phyloP scores from a whole-genome alignment of 305 asterid species.

The Solanum hybrid region DNA sequence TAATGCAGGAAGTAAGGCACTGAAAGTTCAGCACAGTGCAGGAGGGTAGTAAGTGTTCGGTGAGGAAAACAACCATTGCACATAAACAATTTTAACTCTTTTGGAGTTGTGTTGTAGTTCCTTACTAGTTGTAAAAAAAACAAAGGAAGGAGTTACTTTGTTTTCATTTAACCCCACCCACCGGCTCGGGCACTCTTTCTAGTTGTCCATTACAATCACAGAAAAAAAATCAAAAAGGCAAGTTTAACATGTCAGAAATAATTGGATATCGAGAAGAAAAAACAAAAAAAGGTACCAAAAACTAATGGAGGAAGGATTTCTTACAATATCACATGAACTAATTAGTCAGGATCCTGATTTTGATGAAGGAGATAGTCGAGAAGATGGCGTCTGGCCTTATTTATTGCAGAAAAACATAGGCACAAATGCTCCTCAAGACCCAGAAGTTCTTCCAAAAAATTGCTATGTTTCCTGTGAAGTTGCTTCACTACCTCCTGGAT shows the following conservation, averaged over 20 bases:
- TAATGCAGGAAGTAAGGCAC: background rate
- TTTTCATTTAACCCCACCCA: background rate
- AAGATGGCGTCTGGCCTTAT: slow-evolving; percentile 58
- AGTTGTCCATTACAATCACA: background rate
- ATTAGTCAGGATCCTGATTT: background rate
- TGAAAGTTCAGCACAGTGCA: background rate
- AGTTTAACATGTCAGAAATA: background rate
- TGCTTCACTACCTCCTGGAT: slow-evolving; percentile 69
- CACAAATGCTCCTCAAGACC: slow-evolving; percentile 83
- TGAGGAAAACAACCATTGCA: background rate
- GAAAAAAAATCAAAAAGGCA: background rate
- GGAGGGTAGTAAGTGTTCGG: background rate
- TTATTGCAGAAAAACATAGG: slow-evolving; percentile 68
- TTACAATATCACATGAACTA: background rate
- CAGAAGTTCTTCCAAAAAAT: slow-evolving; percentile 42
- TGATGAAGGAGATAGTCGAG: slow-evolving; percentile 16
- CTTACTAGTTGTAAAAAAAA: background rate
- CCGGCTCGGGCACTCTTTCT: background rate
- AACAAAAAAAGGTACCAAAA: background rate
- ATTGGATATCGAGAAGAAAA: background rate
- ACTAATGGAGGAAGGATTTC: background rate
- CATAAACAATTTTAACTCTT: background rate
- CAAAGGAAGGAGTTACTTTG: background rate
- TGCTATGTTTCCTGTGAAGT: slow-evolving; percentile 44
- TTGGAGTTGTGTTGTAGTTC: background rate